Evolutionary conservation across 495 filamentous ascomycete species (phyloP), one percentile per base, ranked within the genome.

Genomic region (Talaromyces nanjingensis): DNA sequence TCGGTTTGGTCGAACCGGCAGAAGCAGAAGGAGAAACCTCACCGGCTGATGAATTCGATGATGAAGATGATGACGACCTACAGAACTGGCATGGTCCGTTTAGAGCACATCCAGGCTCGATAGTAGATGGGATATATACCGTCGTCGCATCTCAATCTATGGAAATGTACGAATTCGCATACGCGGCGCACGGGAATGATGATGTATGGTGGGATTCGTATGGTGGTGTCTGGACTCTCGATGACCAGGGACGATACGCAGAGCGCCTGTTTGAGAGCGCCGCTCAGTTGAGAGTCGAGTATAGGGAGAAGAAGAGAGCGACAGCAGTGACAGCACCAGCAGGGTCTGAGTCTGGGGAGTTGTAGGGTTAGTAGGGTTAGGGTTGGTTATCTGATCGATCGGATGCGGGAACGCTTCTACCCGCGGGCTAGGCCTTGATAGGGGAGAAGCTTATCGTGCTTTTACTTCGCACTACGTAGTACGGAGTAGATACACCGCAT

Each of bases 81-180:
- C 20, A 61, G n/a, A 31, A 47, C 25, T 61, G 59, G 59, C 2
- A 45, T 8, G 34, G 59, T 5, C 59, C 59, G 12, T 52, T 61
- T 6, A 34, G 59, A 0, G 39, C 59, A 6, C 59, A 61, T 7
- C 59, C 59, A 3, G 16, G 33, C 1, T 61, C 59, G 3, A 45
- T 61, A n/a, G 59, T 61, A 9, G 59, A 61, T 9, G 59, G n/a
- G 14, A 61, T 61, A 9, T 61, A 45, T 45, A 61, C 59, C 9
- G 49, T 52, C 16, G 59, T 61, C 11, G 59, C 59, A 16, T 27
- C 20, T 8, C 37, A 61, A 18, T 47, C 42, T 1, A 61, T 61
- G 59, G 20, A 61, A 31, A 61, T 33, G 37, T n/a, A 61, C n/a
- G 59, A 61, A n/a, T 61, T 61, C 25, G 59, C 59, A n/a, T 61